Base-by-base conservation (phyloP, 805 yeast genomes). In the Schwanniomyces yamadae region DNA sequence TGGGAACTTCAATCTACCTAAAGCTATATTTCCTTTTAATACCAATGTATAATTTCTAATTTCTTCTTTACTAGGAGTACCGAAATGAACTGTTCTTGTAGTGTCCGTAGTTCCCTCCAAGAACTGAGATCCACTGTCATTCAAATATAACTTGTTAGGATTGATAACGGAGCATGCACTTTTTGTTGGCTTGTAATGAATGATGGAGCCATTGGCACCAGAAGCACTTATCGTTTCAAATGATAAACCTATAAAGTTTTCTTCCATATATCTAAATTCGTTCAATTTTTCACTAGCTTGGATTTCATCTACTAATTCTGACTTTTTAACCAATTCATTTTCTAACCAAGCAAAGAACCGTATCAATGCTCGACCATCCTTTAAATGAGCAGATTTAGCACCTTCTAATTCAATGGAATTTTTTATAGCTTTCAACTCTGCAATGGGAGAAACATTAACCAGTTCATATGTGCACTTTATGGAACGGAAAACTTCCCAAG, bases 201-300 rank as follows among this genome's bases (percentile, higher is more conserved):
- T 82, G 20, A 84, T 67, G 1, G 93, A 85, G 6, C 87, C 85
- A 54, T 84, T 84, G 9, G 87, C 68, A 1, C 91, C 93, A 1
- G 86, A 70, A 4, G 89, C 77, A 34, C 87, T 78, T 31, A 84
- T 84, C 0, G 93, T 84, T 32, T 77, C 80, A 57, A 84, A 84
- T 3, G 88, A 80, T 29, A 78, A 71, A 0, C 90, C 93, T 14
- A 64, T 71, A 50, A 74, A 78, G 42, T 73, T 62, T 25, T 66
- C 60, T 39, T 72, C 77, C 41, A 58, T 47, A 34, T 63, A 39
- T 46, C 71, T 58, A 48, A 59, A 60, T 34, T 55, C 55, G 15
- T 66, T 44, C 45, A 59, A 46, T 53, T 73, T 69, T 10, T 75
- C 72, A 52, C 78, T 79, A 13, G 81, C 88, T 41, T 73, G 73